Evolutionary conservation across 148 eudicot genomes (phyloP).

Genomic region (Rhododendron vialii): DNA sequence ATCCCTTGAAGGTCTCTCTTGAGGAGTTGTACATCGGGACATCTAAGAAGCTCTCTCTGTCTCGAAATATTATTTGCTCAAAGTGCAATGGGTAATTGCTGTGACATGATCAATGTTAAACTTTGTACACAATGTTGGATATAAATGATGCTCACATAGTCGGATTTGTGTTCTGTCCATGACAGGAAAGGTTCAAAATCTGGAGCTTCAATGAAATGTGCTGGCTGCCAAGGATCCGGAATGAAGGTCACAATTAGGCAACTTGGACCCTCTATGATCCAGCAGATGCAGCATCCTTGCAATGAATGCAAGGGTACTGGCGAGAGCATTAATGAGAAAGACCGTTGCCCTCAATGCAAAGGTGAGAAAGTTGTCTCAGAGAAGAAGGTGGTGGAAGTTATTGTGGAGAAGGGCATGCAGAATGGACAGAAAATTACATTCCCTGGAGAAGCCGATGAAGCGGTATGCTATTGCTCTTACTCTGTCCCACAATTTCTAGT

Average conservation of each 20-base stretch:
- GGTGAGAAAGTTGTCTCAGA: constrained; percentile 66
- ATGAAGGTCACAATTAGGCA: constrained; percentile 66
- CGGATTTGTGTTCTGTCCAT: neutral
- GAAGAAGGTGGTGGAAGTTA: constrained; percentile 66
- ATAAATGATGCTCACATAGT: neutral
- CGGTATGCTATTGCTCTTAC: constrained; percentile 29
- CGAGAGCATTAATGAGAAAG: constrained; percentile 54
- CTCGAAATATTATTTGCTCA: constrained; percentile 53
- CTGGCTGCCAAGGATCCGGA: constrained; percentile 66
- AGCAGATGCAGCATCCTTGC: constrained; percentile 77
- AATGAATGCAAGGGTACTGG: constrained; percentile 75
- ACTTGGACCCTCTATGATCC: constrained; percentile 67
- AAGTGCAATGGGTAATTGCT: constrained; percentile 46
- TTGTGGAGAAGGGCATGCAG: constrained; percentile 79
- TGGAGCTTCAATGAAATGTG: constrained; percentile 64
- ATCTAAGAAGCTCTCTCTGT: constrained; percentile 63
- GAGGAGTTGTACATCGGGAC: constrained; percentile 64
- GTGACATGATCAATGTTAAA: neutral
- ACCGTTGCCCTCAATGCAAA: constrained; percentile 64
- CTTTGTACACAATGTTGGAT: neutral
- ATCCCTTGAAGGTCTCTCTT: constrained; percentile 70
- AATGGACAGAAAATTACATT: constrained; percentile 65
- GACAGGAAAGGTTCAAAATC: constrained; percentile 70
- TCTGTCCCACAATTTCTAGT: neutral
- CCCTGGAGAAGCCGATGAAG: constrained; percentile 76